Evolutionary conservation across 371 early-diverging fungal species (phyloP), one percentile per base, ranked within the genome.

Genomic region (Basidiobolus meristosporus): DNA sequence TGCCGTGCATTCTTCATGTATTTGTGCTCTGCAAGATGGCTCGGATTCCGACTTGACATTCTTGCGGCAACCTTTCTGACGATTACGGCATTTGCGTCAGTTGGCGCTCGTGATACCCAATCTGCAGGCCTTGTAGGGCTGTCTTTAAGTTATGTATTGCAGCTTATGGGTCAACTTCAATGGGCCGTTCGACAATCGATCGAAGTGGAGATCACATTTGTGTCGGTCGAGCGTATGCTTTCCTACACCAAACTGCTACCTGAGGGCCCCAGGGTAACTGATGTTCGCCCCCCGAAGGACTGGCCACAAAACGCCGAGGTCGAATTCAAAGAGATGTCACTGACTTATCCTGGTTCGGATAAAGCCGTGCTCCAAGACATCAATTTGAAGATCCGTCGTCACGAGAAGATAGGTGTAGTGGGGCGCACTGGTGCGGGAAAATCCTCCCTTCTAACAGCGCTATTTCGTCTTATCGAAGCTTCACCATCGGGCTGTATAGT

Each of bases 381-480:
- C 21, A 65, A 73, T 6, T 78, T 79, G 47, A 48, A 53, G 0
- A 3, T 17, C 18, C 7, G 59, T 7, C 62, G 75, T 2, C 62
- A 64, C 3, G 77, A 86, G 47, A 89, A 89, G 58, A 71, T 91
- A 33, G 95, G 90, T 38, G 75, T 90, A 40, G 70, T 80, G 33
- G 97, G 90, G 11, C 70, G 92, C 21, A 91, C 97, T 0, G 97
- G 97, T 16, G 77, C 83, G 11, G 97, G 98, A 32, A 96, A 96
- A 55, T 75, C 78, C 18, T 79, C 84, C 9, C 53, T 91, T 45
- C 85, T 82, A 19, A 62, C 85, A 40, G 72, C 81, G 14, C 52
- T 96, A 40, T 96, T 96, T 68, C 69, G 95, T 35, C 68, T 96
- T 36, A 68, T 90, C 21, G 97, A 96, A 46, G 73, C 90, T 2